Evolutionary conservation across 2,329 filamentous ascomycete species (phyloP).

Genomic region (Claviceps sorghi): DNA sequence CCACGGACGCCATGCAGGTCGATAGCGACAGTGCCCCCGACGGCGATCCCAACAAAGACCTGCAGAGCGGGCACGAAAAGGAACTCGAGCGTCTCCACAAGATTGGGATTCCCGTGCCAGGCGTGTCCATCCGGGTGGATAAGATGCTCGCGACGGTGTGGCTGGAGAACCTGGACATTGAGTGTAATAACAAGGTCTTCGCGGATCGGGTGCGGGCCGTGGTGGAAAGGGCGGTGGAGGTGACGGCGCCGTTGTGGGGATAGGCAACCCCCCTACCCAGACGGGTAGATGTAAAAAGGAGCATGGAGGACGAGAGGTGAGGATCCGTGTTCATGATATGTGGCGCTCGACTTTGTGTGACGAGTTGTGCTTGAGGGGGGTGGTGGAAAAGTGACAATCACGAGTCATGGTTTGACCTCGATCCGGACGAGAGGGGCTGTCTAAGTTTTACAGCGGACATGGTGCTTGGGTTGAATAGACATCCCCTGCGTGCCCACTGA

Average conservation of each 20-base stretch:
- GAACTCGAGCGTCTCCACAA: conserved; percentile 70
- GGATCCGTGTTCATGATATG: background rate
- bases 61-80: conserved; percentile 30
- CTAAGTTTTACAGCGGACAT: too few relatives aligned
- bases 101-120: conserved; percentile 80
- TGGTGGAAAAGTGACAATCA: background rate
- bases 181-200: conserved; percentile 65
- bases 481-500: background rate
- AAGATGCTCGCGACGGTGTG: conserved; percentile 79
- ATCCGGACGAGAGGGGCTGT: background rate
- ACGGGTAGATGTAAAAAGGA: background rate
- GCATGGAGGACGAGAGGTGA: background rate
- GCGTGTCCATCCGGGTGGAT: conserved; percentile 74
- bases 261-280: conserved; percentile 11
- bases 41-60: background rate
- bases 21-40: background rate
- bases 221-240: conserved; percentile 78
- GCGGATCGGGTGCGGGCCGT: conserved; percentile 77
- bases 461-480: background rate
- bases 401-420: background rate
- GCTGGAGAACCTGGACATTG: conserved; percentile 83
- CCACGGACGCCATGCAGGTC: background rate
- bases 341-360: background rate
- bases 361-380: background rate
- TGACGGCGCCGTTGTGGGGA: conserved; percentile 60